These are phyloP conservation scores for Leccinum ochraceum DNA, from an alignment of 768 basidiomycete genomes.

Conservation along the genomic window DNA sequence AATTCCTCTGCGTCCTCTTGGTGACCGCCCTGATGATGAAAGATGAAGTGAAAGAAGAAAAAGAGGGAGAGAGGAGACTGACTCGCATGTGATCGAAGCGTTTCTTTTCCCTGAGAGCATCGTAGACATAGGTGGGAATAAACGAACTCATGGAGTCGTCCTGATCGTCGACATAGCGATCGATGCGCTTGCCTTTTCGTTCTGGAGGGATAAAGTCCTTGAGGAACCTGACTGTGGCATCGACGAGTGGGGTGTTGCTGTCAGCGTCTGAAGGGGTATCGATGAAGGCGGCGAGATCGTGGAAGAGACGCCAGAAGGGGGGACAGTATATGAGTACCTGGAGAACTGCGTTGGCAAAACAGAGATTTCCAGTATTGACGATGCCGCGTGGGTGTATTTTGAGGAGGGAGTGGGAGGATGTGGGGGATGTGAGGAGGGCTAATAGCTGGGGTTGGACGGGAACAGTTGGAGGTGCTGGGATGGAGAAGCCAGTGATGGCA, in stretches of 20 bases:
- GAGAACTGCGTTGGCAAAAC: constrained; percentile 93
- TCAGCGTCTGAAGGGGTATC: constrained; percentile 28
- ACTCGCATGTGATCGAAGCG: constrained; percentile 92
- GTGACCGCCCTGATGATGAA: constrained; percentile 76
- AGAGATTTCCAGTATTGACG: constrained; percentile 95
- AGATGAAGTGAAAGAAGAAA: constrained; percentile 5
- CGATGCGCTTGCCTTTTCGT: constrained; percentile 44
- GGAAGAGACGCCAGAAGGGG: constrained; percentile 82
- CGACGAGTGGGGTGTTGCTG: constrained; percentile 48
- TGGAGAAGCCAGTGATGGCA: constrained; percentile 70
- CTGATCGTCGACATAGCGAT: constrained; percentile 43
- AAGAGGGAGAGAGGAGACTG: constrained; percentile 32
- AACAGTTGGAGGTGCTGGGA: constrained; percentile 51
- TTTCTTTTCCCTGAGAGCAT: constrained; percentile 92
- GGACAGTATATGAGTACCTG: constrained; percentile 88
- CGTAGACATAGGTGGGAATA: constrained; percentile 83
- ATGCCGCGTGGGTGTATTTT: constrained; percentile 74
- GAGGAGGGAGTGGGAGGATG: constrained; percentile 24
- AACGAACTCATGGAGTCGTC: constrained; percentile 66
- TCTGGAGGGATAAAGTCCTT: constrained; percentile 61
- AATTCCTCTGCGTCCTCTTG: constrained; percentile 99
- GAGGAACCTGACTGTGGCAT: constrained; percentile 73
- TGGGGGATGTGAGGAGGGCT: constrained; percentile 49
- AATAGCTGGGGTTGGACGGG: constrained; percentile 47
- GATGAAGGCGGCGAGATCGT: constrained; percentile 62